A percentile compares a stretch with the other conserved stretches of the same genome.
Conservation (phyloP, 768 basidiomycete species). For the Kondoa malvinella region DNA sequence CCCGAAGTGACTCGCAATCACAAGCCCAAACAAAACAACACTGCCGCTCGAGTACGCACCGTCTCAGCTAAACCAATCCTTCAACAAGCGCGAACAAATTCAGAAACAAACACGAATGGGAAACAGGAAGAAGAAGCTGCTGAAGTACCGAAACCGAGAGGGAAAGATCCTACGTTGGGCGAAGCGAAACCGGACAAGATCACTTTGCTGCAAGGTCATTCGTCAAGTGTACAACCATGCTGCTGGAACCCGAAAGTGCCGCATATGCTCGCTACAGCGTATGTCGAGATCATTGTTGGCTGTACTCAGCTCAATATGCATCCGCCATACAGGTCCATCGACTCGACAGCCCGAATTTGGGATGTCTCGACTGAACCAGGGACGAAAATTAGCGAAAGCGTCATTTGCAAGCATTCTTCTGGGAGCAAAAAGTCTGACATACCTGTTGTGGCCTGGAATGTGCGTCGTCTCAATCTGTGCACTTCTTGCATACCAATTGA, state of each 20-base stretch:
- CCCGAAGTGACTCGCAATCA: neutral
- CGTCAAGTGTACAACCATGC: constrained; percentile 22
- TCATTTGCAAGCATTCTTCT: constrained; percentile 23
- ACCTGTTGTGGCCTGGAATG: constrained; percentile 25
- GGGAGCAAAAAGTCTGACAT: constrained; percentile 21
- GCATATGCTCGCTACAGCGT: constrained; percentile 24
- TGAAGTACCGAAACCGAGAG: neutral
- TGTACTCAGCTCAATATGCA: neutral
- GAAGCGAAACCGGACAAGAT: constrained; percentile 8
- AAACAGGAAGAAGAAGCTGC: neutral
- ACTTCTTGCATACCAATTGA: neutral
- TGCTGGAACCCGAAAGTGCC: constrained; percentile 26
- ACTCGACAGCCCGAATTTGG: constrained; percentile 27
- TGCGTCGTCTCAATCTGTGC: constrained; percentile 1
- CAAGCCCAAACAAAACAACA: neutral
- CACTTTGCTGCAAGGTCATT: constrained; percentile 22
- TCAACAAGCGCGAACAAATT: neutral
- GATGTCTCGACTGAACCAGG: constrained; percentile 19
- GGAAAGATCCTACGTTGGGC: neutral
- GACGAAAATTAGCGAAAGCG: constrained; percentile 13
- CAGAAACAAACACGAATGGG: neutral
- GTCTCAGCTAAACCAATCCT: neutral
- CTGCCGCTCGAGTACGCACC: neutral
- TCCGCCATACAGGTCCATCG: constrained; percentile 7
- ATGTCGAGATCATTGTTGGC: neutral